A percentile compares a stretch with the other conserved stretches of the same genome.
Conservation (phyloP, 78 protist genomes). For the Capsaspora owczarzaki region DNA sequence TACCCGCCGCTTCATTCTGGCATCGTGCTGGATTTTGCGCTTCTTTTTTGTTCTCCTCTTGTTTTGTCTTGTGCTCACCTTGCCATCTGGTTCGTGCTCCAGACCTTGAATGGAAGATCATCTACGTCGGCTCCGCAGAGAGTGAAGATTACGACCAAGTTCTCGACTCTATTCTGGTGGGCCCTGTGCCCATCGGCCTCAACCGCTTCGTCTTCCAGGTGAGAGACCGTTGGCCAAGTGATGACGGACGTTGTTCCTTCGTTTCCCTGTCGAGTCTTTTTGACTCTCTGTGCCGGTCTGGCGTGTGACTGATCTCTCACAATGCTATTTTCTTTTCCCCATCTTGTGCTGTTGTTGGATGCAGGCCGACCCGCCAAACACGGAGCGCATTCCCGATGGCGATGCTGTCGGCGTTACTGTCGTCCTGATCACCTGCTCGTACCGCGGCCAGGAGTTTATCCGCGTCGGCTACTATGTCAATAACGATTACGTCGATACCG, state of each 20-base stretch:
- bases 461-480: constrained; percentile 47
- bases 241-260: no score
- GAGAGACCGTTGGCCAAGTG: no score
- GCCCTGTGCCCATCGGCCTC: constrained; percentile 55
- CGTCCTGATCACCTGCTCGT: constrained; percentile 44
- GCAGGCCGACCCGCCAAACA: constrained; percentile 44
- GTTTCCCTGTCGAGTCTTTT: no score
- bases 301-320: no score
- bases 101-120: constrained; percentile 62
- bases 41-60: no score
- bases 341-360: no score
- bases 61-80: no score
- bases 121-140: constrained; percentile 66
- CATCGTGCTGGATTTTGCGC: no score
- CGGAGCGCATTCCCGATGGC: constrained; percentile 29
- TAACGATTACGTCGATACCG: constrained; percentile 11
- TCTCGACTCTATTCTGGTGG: constrained; percentile 58
- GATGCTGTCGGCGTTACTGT: constrained; percentile 61
- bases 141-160: constrained; percentile 43
- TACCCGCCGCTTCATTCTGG: no score
- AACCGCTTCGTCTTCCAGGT: constrained; percentile 42
- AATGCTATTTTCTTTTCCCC: no score
- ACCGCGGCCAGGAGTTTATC: constrained; percentile 56
- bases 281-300: no score
- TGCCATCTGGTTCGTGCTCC: no score